Conservation (phyloP, 2,329 filamentous ascomycete genomes). For the Eutypella sp. region DNA sequence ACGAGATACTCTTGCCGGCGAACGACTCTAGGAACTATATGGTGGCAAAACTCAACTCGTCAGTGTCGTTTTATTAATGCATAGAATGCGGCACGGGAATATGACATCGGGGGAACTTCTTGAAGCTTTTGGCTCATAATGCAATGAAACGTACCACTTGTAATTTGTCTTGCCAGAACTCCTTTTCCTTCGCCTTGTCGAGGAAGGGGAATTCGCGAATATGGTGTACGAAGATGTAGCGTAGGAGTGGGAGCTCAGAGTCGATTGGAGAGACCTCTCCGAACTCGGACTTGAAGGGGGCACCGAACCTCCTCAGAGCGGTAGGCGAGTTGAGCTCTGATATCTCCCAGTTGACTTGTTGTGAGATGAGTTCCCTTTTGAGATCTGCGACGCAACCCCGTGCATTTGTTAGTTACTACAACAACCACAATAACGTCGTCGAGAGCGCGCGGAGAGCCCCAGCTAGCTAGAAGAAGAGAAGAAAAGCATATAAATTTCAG, state of each 20-base stretch:
- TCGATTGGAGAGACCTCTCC: conserved; percentile 92
- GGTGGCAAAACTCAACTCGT: background rate
- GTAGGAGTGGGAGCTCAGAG: conserved; percentile 85
- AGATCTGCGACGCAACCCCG: conserved; percentile 56
- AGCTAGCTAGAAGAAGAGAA: too few species aligned
- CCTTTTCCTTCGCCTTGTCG: conserved; percentile 94
- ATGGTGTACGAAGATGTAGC: conserved; percentile 98
- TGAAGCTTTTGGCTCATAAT: too few species aligned
- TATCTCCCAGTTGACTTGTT: conserved; percentile 88
- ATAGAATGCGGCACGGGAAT: background rate
- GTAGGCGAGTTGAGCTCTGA: conserved; percentile 90
- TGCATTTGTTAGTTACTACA: too few species aligned
- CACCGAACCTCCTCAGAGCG: conserved; percentile 88
- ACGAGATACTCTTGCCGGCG: conserved; percentile 93
- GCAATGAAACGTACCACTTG: conserved; percentile 82
- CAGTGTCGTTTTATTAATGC: background rate
- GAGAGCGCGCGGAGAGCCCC: background rate
- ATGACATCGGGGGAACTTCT: too few species aligned
- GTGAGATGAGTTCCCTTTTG: conserved; percentile 88
- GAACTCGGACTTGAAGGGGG: conserved; percentile 86
- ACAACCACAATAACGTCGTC: conserved; percentile 20
- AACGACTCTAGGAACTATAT: conserved; percentile 90
- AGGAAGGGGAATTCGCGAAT: conserved; percentile 97
- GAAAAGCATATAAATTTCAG: too few species aligned
- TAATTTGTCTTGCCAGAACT: conserved; percentile 98